phyloP scores from a whole-genome alignment of 495 filamentous ascomycete species.

The Annulohypoxylon stygium region DNA sequence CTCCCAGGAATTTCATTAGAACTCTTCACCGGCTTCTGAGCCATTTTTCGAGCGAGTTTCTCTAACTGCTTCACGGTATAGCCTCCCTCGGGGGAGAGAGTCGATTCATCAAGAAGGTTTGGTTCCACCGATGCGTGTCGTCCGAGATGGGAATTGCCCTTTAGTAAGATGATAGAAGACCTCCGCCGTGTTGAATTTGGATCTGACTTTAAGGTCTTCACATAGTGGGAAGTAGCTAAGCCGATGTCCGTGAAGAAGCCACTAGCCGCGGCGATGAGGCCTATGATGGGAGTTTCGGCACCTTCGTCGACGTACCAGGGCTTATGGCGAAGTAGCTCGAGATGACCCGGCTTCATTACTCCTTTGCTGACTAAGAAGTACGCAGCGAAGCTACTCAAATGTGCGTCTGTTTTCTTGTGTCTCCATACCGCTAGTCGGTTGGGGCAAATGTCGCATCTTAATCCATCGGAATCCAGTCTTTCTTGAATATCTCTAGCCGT shows the following conservation, averaged over 20 bases:
- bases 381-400: constrained; percentile 32
- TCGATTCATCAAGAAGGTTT: background rate
- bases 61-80: constrained; percentile 39
- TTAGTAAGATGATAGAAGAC: background rate
- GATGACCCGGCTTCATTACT: constrained; percentile 7
- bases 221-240: constrained; percentile 74
- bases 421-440: constrained; percentile 49
- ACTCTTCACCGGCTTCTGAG: constrained; percentile 24
- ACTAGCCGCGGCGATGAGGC: constrained; percentile 69
- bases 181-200: constrained; percentile 8
- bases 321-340: constrained; percentile 55
- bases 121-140: background rate
- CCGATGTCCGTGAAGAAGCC: constrained; percentile 69
- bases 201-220: constrained; percentile 53
- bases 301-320: constrained; percentile 72
- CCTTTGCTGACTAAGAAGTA: constrained; percentile 15
- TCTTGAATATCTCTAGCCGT: constrained; percentile 54
- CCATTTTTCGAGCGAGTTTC: constrained; percentile 43
- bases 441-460: constrained; percentile 63
- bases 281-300: constrained; percentile 67
- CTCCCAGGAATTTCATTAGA: background rate
- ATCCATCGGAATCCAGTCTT: constrained; percentile 10
- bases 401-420: constrained; percentile 33
- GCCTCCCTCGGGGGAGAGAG: background rate
- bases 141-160: background rate